phyloP scores from a whole-genome alignment of 2,329 filamentous ascomycete genomes.

The Trichoderma koningiopsis region DNA sequence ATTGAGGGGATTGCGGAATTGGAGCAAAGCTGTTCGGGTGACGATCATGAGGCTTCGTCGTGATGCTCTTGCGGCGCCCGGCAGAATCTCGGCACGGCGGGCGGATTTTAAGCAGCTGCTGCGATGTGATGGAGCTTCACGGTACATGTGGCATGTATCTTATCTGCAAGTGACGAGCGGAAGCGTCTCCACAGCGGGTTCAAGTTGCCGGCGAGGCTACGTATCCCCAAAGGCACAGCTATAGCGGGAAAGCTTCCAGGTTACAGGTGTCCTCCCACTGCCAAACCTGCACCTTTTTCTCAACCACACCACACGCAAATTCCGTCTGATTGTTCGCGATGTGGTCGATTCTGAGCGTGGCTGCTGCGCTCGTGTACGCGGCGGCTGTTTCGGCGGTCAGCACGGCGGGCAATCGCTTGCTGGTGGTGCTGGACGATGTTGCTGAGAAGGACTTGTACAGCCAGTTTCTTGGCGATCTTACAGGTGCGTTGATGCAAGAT shows the following conservation, averaged over 20 bases:
- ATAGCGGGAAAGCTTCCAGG: not conserved
- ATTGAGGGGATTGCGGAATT: not conserved
- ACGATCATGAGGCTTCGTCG: conserved; percentile 14
- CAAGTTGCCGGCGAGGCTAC: conserved; percentile 37
- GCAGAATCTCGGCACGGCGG: not conserved
- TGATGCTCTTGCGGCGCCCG: conserved; percentile 6
- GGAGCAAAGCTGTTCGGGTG: not conserved
- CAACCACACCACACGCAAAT: not conserved
- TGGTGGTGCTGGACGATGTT: conserved; percentile 84
- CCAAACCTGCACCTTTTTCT: not conserved
- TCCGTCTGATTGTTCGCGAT: conserved; percentile 47
- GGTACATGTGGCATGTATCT: not conserved
- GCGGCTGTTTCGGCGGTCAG: conserved; percentile 75
- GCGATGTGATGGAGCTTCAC: not conserved
- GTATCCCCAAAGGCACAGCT: conserved; percentile 37
- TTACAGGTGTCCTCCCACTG: not conserved
- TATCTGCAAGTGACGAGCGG: conserved; percentile 9
- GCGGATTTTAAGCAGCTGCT: not conserved
- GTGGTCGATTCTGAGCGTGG: conserved; percentile 72
- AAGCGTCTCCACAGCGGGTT: conserved; percentile 12
- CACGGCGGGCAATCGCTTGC: conserved; percentile 74
- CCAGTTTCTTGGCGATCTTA: conserved; percentile 74
- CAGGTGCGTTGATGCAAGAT: conserved; percentile 52
- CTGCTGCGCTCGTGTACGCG: conserved; percentile 67
- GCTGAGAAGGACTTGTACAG: conserved; percentile 81